Evolutionary conservation across 2,329 filamentous ascomycete species (phyloP).

Genomic region (Sporothrix schenckii): DNA sequence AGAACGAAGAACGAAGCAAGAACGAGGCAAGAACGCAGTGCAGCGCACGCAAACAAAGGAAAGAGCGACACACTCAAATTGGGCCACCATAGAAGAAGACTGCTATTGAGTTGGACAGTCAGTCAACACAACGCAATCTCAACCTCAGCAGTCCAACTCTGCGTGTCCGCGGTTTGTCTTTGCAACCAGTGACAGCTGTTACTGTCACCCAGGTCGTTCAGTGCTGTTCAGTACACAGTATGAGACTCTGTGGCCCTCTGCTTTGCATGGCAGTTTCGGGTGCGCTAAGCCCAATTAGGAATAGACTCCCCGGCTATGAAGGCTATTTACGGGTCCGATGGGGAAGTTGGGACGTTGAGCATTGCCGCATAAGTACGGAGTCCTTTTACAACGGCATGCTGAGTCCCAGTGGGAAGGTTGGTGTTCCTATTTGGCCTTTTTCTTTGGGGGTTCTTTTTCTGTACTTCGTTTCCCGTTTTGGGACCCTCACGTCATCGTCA

Average conservation of each 20-base stretch:
- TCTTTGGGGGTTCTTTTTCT: neutral
- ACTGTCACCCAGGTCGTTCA: neutral
- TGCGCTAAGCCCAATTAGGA: conserved; percentile 27
- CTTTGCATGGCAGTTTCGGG: conserved; percentile 11
- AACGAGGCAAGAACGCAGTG: neutral
- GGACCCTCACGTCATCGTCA: conserved; percentile 6
- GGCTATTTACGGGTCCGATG: conserved; percentile 39
- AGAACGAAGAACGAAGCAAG: neutral
- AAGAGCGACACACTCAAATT: neutral
- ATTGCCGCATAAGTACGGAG: neutral
- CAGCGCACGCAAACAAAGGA: neutral
- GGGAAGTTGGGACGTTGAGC: conserved; percentile 38
- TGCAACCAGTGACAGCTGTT: neutral
- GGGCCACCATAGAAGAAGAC: neutral
- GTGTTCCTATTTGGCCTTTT: neutral
- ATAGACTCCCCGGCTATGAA: conserved; percentile 25
- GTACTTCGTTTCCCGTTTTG: neutral
- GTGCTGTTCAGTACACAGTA: no score
- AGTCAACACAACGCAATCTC: no score
- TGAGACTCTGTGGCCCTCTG: neutral
- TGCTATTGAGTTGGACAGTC: neutral
- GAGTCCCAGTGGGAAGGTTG: neutral
- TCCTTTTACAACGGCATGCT: neutral
- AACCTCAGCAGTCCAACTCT: no score
- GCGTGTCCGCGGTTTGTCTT: neutral